Evolutionary conservation across 169 alveolate genomes (phyloP).

Genomic region (Ichthyophthirius multifiliis): DNA sequence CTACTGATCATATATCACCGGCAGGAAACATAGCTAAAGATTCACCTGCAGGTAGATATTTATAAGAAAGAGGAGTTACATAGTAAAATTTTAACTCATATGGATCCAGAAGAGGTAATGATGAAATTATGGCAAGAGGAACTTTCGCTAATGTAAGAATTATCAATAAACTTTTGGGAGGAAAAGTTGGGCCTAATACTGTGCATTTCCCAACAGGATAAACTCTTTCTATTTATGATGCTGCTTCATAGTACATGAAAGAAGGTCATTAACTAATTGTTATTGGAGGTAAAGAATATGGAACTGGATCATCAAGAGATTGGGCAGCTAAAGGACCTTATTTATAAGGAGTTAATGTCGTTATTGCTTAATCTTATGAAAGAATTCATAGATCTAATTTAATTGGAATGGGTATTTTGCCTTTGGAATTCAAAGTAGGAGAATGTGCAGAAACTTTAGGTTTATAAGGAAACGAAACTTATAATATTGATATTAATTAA

Average conservation of each 20-base stretch:
- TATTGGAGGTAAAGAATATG: conserved; percentile 95
- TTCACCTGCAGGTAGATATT: conserved; percentile 94
- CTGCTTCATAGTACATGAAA: conserved; percentile 80
- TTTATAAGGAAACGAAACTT: conserved; percentile 81
- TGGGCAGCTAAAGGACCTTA: conserved; percentile 99
- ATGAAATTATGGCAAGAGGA: conserved; percentile 96
- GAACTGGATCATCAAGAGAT: conserved; percentile 96
- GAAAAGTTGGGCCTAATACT: conserved; percentile 92
- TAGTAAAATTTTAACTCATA: conserved; percentile 93
- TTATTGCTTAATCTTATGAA: conserved; percentile 94
- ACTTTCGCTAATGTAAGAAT: conserved; percentile 96
- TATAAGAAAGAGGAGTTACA: conserved; percentile 81
- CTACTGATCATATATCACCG: conserved; percentile 98
- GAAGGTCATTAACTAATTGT: conserved; percentile 49
- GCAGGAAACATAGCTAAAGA: conserved; percentile 95
- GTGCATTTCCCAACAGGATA: conserved; percentile 89
- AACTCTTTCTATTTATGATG: conserved; percentile 90
- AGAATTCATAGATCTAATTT: conserved; percentile 96
- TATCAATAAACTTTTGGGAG: conserved; percentile 88
- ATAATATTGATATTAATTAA: conserved; percentile 36
- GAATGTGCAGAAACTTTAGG: conserved; percentile 89
- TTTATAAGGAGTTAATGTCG: conserved; percentile 93
- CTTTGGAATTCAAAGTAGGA: conserved; percentile 90
- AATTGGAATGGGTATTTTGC: conserved; percentile 96
- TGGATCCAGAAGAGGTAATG: conserved; percentile 98